Evolutionary conservation across 2,329 filamentous ascomycete species (phyloP), one percentile per base, ranked within the genome.

Genomic region (Neonectria ditissima): DNA sequence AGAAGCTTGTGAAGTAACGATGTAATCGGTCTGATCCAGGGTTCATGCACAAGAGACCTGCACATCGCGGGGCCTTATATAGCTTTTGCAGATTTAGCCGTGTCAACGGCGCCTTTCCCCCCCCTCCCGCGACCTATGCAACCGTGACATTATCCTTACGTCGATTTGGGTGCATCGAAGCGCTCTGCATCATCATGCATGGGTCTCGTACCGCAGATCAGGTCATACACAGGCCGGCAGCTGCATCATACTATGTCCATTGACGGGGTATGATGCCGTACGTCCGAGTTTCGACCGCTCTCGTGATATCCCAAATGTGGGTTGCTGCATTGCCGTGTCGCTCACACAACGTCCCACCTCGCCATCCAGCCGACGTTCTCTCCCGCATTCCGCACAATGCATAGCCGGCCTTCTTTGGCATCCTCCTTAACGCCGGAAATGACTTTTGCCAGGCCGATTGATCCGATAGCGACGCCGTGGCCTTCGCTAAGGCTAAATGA

Each of bases 361-460:
- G 89, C 95, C 68, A 98, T 78, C 80, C 94, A 90, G 2, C 93
- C 95, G 5, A 96, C 81, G 34, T 82, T 89, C 78, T 94, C 89
- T 1, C 96, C 96, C 2, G 91, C 88, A 74, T 94, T 91, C 56
- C 95, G 85, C 32, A 98, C 88, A 69, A 99, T 88, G 77, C 94
- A 97, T 11, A 92, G 72, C 52, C 79, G 81, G 2, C 82, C 83
- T 61, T 85, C 83, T n/a, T 75, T 77, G 7, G 71, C 65, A 11
- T 76, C 66, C n/a, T 68, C 70, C 47, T 66, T 75, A 22, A 80
- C 51, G 3, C 70, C 75, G 0, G 59, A 79, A 4, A 86, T 62
- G 1, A 92, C 84, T 76, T 84, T 90, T 5, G 82, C 81, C 1
- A 90, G 81, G 14, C 88, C 81, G 26, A 98, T 75, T 53, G 87